A percentile compares a stretch with the other conserved stretches of the same genome.
Conservation (phyloP, 345 rosid species). For the Citrus unshiu region DNA sequence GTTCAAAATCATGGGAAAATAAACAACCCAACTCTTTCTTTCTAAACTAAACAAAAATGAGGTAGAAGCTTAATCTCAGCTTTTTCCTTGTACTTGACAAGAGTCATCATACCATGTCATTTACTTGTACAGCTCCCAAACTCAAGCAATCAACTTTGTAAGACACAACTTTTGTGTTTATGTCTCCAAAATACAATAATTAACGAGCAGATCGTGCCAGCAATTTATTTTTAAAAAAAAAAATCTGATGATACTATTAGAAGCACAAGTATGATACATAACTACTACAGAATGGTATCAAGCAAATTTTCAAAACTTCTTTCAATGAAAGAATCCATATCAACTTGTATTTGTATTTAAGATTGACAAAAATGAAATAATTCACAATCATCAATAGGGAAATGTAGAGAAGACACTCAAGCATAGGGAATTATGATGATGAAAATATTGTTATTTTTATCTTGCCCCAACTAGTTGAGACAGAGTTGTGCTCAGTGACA, state of each 20-base stretch:
- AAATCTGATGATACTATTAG: neutral
- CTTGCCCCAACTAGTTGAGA: neutral
- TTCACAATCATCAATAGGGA: neutral
- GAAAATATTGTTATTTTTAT: no score
- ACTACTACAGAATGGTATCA: neutral
- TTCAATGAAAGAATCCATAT: neutral
- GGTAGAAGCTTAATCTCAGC: neutral
- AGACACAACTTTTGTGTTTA: neutral
- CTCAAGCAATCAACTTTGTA: neutral
- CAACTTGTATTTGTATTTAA: neutral
- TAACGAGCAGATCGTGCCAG: neutral
- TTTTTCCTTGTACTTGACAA: neutral
- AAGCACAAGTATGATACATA: neutral
- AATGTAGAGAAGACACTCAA: neutral
- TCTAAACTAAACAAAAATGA: neutral
- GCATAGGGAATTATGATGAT: neutral
- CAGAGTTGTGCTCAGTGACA: neutral
- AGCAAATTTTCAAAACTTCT: neutral
- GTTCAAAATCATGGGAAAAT: neutral
- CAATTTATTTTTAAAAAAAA: neutral
- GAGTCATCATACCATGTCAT: neutral
- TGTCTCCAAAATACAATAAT: neutral
- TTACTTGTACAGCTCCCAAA: neutral
- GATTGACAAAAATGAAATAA: neutral
- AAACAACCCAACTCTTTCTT: neutral